Percentiles rank a stretch among this genome's conserved stretches.
These are phyloP conservation scores for Comarum palustre DNA, from an alignment of 306 rosid genomes.

Conservation along the genomic window DNA sequence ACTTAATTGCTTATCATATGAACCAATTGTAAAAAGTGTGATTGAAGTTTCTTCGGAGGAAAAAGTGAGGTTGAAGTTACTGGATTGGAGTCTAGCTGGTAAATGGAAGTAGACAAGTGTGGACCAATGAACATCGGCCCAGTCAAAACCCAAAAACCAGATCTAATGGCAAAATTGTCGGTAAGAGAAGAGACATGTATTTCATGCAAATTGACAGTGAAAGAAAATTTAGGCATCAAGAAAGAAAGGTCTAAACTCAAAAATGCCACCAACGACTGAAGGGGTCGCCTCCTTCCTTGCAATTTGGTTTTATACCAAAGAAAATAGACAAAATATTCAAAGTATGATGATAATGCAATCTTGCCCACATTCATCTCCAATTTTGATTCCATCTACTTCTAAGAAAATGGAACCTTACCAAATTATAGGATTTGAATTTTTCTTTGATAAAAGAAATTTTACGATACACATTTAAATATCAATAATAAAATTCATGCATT, in stretches of 20 bases:
- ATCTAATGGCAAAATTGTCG: not conserved
- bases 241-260: not conserved
- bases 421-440: not conserved
- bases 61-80: too few species aligned
- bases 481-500: too few species aligned
- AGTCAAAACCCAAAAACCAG: not conserved
- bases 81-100: not conserved
- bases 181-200: not conserved
- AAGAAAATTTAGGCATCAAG: not conserved
- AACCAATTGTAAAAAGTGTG: too few species aligned
- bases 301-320: not conserved
- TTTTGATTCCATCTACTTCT: not conserved
- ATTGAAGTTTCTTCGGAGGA: too few species aligned
- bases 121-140: not conserved
- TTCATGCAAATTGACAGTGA: not conserved
- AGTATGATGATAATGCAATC: not conserved
- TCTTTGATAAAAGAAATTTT: not conserved
- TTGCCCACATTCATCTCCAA: not conserved
- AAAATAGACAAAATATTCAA: not conserved
- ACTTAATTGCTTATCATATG: too few species aligned
- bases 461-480: too few species aligned
- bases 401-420: not conserved
- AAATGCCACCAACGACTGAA: slow-evolving; percentile 4
- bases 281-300: slow-evolving; percentile 12
- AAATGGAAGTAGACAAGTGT: not conserved